Conservation (phyloP, 805 yeast genomes). For the Metschnikowia lachancei region DNA sequence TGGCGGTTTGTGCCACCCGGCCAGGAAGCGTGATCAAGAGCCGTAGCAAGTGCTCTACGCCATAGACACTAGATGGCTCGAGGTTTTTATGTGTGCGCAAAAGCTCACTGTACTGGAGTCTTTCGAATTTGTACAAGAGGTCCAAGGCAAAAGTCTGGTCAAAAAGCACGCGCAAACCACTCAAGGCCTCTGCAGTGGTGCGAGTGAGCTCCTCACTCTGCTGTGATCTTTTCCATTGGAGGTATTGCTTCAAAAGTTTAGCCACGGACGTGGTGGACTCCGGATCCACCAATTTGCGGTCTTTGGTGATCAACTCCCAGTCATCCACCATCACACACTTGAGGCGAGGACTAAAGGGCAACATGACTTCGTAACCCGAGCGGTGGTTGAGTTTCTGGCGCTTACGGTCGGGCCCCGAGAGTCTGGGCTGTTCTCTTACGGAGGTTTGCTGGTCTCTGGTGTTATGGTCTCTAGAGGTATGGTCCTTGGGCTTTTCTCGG, state of each 20-base stretch:
- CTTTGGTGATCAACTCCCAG: constrained; percentile 89
- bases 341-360: constrained; percentile 61
- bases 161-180: constrained; percentile 72
- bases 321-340: constrained; percentile 80
- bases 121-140: constrained; percentile 71
- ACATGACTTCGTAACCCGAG: constrained; percentile 46
- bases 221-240: constrained; percentile 23
- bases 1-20: constrained; percentile 68
- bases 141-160: constrained; percentile 67
- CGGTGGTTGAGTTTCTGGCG: constrained; percentile 17
- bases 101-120: constrained; percentile 65
- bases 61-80: constrained; percentile 44
- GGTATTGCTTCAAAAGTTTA: constrained; percentile 54
- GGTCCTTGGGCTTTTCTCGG: too few relatives aligned
- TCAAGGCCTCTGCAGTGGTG: constrained; percentile 50
- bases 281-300: constrained; percentile 62
- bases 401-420: constrained; percentile 2
- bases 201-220: constrained; percentile 4
- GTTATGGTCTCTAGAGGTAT: too few relatives aligned
- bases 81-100: constrained; percentile 29
- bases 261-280: constrained; percentile 59
- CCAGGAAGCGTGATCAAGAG: constrained; percentile 79
- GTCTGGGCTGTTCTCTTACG: too few relatives aligned
- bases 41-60: constrained; percentile 78
- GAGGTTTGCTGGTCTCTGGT: too few relatives aligned